Base-by-base conservation (phyloP, 306 rosid species). In the Casuarina glauca region DNA sequence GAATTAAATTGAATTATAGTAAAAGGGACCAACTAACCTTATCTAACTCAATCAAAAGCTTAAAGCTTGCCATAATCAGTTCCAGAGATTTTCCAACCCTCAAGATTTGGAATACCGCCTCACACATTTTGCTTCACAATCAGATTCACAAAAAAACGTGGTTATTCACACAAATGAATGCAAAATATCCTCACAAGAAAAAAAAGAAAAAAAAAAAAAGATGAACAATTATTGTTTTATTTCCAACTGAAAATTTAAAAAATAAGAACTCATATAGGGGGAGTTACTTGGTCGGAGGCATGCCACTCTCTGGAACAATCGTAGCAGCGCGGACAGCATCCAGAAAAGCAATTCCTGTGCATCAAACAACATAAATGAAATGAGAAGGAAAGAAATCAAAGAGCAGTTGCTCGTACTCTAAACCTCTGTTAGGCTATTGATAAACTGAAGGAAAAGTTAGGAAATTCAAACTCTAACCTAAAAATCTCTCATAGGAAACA, bases 251-350 rank as follows among this genome's bases (percentile, higher is more conserved):
- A 39, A 51, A 32, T 16, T 6, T 63, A 32, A 20, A 9, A 8
- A 46, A 49, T 51, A 16, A 61, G 16, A 17, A 26, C 19, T n/a
- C 26, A 17, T 64, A 39, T 2, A 9, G 3, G 20, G 75, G 74
- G 10, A 63, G 67, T 75, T 84, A 92, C 93, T 61, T 38, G 61
- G 90, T 84, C 32, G 97, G 95, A 13, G 83, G 82, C 44, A 80
- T 81, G 72, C 89, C 86, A 61, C 63, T 62, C 60, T 90, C 84
- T 43, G 85, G 83, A n/a, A 79, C 86, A 81, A 90, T 74, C 39
- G 94, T 86, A 79, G 89, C 86, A 67, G 90, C 86, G 16, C 90
- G 97, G 85, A 94, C 97, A 68, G 92, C 95, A 20, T 86, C 89
- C 50, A 94, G 85, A 78, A 89, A 94, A 80, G 95, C 86, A 79